Evolutionary conservation across 2,329 filamentous ascomycete species (phyloP).

Genomic region (Phaeosphaeria sp.): DNA sequence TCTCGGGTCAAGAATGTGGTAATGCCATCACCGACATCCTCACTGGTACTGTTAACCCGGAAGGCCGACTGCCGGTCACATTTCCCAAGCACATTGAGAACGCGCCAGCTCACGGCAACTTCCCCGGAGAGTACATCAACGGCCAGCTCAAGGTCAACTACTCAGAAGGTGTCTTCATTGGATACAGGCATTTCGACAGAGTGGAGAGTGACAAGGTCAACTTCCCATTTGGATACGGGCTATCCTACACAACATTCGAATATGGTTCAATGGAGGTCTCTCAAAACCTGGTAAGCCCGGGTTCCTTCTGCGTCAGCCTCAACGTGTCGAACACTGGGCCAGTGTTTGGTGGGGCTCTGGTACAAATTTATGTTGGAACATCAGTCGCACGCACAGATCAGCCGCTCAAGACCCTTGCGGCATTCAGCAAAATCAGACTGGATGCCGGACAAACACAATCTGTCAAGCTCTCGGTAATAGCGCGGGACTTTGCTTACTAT

Average conservation of each 20-base stretch:
- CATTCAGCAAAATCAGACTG: not conserved
- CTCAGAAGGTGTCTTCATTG: conserved; percentile 76
- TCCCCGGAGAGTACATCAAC: conserved; percentile 58
- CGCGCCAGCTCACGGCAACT: conserved; percentile 69
- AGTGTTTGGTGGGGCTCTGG: not conserved
- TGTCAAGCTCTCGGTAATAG: not conserved
- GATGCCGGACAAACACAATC: not conserved
- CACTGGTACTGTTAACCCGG: conserved; percentile 75
- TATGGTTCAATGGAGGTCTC: conserved; percentile 42
- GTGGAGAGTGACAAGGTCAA: conserved; percentile 65
- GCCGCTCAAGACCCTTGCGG: not conserved
- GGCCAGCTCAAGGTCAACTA: conserved; percentile 74
- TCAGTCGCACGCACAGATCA: not conserved
- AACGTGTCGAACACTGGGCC: not conserved
- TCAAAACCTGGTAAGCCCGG: not conserved
- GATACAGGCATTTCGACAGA: conserved; percentile 86
- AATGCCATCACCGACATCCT: conserved; percentile 78
- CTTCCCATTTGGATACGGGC: conserved; percentile 82
- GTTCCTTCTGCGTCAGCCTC: not conserved
- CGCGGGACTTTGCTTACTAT: not conserved
- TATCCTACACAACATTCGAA: conserved; percentile 77
- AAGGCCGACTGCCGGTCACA: conserved; percentile 74
- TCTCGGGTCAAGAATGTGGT: conserved; percentile 84
- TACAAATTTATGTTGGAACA: not conserved
- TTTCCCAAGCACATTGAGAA: conserved; percentile 65